These are phyloP conservation scores for Wickerhamiella australiensis DNA, from an alignment of 805 yeast species.

Conservation along the genomic window DNA sequence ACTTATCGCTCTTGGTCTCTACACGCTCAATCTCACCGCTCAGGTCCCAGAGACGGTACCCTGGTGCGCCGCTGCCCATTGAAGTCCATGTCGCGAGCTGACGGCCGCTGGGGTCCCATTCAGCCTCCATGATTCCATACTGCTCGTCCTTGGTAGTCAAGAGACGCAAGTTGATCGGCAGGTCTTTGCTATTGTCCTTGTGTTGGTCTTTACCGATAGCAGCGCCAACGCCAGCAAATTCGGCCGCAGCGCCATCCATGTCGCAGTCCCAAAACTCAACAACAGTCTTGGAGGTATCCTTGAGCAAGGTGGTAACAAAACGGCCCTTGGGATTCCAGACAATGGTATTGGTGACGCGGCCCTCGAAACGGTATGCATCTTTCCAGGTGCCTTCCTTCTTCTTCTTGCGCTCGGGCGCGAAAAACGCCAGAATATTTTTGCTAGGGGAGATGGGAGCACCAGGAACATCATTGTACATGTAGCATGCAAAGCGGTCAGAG, in stretches of 20 bases:
- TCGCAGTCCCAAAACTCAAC: constrained; percentile 79
- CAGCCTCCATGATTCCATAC: constrained; percentile 61
- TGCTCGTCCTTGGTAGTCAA: constrained; percentile 48
- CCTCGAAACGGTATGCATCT: constrained; percentile 43
- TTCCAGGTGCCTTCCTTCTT: constrained; percentile 47
- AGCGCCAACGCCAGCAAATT: constrained; percentile 17
- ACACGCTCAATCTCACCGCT: constrained; percentile 67
- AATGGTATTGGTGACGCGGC: constrained; percentile 59
- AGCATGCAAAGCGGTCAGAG: constrained; percentile 72
- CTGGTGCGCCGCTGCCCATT: constrained; percentile 68
- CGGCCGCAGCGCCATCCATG: constrained; percentile 37
- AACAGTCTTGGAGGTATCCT: constrained; percentile 39
- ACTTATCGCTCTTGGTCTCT: constrained; percentile 57
- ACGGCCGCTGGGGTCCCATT: constrained; percentile 97
- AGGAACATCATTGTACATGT: constrained; percentile 41
- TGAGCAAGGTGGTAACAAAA: constrained; percentile 46
- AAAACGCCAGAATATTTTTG: constrained; percentile 57
- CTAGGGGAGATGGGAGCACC: constrained; percentile 17
- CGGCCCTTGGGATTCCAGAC: constrained; percentile 91
- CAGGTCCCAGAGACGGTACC: constrained; percentile 76
- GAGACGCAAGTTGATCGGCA: constrained; percentile 46
- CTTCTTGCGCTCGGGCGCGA: constrained; percentile 56
- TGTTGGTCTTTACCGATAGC: constrained; percentile 28
- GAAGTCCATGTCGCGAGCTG: constrained; percentile 82
- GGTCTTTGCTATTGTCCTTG: constrained; percentile 36